Base-by-base conservation (phyloP, 2,329 filamentous ascomycete species). In the Ascosphaera apis region DNA sequence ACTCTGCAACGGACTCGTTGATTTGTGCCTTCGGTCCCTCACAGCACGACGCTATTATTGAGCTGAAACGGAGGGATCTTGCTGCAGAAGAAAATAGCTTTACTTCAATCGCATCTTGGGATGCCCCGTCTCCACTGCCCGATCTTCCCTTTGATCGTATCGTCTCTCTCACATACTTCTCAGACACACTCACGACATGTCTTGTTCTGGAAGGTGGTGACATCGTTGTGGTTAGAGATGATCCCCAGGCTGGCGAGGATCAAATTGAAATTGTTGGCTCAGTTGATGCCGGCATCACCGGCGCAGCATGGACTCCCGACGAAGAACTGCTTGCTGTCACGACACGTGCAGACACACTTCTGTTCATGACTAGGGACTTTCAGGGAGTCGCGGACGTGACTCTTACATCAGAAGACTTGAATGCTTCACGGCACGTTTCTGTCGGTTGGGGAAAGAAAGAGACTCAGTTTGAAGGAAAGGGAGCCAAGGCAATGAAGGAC, bases 401-500 rank as follows among this genome's bases (percentile, higher is more conserved):
- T 23, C 72, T 95, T 53, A 70, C 68, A 0, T 52, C 62, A 0
- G 80, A 84, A 32, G 86, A 91, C 54, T 67, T 91, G 42, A 77
- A 77, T 46, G 70, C 72, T n/a, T 95, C 78, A 17, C 88, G 76
- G 53, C 84, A 93, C 60, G 88, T 93, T 39, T 91, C 83, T 15
- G 86, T 98, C 15, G 88, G 88, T 35, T 98, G 88, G 88, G 88
- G 88, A 40, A 95, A 95, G 61, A 82, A 79, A 51, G 88, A 98
- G 57, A 98, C 88, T 0, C 88, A 98, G 53, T 98, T 98, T 53
- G 80, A 93, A 50, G 88, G 88, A 35, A 82, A 80, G 48, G 72
- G 84, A 42, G 86, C 84, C 39, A 75, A 72, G 57, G 83, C 83
- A 15, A 62, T 95, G 43, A 70, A 81, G 37, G 88, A 98, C 53